phyloP scores from a whole-genome alignment of 768 basidiomycete species.

The Lepiota venenata region DNA sequence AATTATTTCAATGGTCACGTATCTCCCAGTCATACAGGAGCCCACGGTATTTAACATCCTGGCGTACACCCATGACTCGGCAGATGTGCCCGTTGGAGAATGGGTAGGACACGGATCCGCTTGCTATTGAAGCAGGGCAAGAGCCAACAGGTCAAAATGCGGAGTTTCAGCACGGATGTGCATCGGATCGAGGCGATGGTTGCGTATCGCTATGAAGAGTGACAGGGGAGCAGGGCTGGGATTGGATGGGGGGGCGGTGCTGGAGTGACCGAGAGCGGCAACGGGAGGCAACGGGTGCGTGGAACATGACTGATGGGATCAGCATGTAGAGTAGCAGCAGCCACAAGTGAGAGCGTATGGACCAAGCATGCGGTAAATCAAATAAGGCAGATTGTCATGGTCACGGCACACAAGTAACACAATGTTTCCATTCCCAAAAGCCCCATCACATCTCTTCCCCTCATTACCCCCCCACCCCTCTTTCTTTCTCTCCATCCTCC shows the following conservation, averaged over 20 bases:
- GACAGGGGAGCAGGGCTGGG: slow-evolving; percentile 17
- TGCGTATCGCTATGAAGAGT: slow-evolving; percentile 91
- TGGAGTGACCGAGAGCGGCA: too few species aligned
- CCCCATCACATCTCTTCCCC: slow-evolving; percentile 19
- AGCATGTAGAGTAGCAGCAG: not conserved
- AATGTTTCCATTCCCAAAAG: slow-evolving; percentile 8
- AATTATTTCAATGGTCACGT: slow-evolving; percentile 95
- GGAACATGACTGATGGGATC: slow-evolving; percentile 26
- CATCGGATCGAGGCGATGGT: slow-evolving; percentile 98
- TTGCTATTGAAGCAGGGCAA: slow-evolving; percentile 92
- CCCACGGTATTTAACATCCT: slow-evolving; percentile 97
- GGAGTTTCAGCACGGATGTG: slow-evolving; percentile 97
- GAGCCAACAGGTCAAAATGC: slow-evolving; percentile 90
- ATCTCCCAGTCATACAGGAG: slow-evolving; percentile 93
- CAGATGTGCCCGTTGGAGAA: slow-evolving; percentile 87
- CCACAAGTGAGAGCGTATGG: not conserved
- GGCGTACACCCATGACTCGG: slow-evolving; percentile 90
- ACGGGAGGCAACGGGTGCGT: not conserved
- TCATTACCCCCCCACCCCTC: slow-evolving; percentile 17
- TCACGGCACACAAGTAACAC: slow-evolving; percentile 9
- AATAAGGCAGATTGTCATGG: slow-evolving; percentile 23
- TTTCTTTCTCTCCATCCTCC: slow-evolving; percentile 13
- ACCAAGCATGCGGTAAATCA: slow-evolving; percentile 6
- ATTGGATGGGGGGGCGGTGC: not conserved
- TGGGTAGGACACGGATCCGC: slow-evolving; percentile 96